Base-by-base conservation (phyloP, 306 rosid genomes). In the Quercus variabilis region DNA sequence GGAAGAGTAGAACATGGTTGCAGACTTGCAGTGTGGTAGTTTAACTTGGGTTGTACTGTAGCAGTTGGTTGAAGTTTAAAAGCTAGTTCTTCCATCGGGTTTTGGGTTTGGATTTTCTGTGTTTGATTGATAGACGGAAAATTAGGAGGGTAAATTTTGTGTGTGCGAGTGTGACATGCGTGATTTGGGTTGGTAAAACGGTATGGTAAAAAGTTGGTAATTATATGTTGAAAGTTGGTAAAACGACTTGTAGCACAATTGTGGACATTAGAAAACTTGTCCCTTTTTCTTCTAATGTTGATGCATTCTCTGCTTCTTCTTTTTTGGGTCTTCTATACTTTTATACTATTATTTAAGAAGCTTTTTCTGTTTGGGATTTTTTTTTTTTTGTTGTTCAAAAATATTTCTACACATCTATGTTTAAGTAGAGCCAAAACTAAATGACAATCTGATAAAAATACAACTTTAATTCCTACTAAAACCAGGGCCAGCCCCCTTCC, bases 381-480 rank as follows among this genome's bases (percentile, higher is more conserved):
- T 6, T 1, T 35, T 35, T 35, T 35, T 6, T 35, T n/a, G n/a
- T 35, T 0, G 41, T 35, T 35, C 2, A 35, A 35, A 35, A 35
- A 35, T 6, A 2, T 1, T 0, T 0, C 2, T 35, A 35, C 0
- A 35, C 41, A 6, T 6, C 2, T 35, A 35, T 35, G 0, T 35
- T 6, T 35, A 35, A 35, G 9, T 35, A 35, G 8, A 35, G 9
- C 6, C 9, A 35, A 35, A 35, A 35, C 0, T 35, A 35, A 35
- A 35, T 0, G 0, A 35, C 0, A 35, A 35, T 35, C 0, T 0
- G 0, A 0, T 35, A 6, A 35, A 35, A 35, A 35, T 6, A 6
- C 9, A 35, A 35, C 2, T 35, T 0, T 6, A 35, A 35, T 6
- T 35, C 2, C 2, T 0, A 35, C 0, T 35, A 35, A 35, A 6